Percentiles rank a stretch among this genome's conserved stretches.
Conservation (phyloP, 495 filamentous ascomycete genomes). For the Penicillium silybi region DNA sequence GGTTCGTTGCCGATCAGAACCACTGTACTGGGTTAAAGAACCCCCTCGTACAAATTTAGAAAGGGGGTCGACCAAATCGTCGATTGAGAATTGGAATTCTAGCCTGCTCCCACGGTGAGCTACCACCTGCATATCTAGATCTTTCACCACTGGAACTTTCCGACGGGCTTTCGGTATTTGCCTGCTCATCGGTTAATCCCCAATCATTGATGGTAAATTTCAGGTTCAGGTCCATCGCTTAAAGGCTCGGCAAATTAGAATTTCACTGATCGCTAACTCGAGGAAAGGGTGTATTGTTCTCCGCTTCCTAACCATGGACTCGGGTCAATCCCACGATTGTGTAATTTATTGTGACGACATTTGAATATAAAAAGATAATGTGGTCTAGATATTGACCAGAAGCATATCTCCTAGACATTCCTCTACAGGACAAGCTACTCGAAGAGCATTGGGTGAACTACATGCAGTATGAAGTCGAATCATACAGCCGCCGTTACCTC, state of each 20-base stretch:
- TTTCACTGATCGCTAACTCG: background rate
- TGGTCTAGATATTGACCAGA: background rate
- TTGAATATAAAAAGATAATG: background rate
- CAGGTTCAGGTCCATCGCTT: background rate
- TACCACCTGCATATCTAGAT: background rate
- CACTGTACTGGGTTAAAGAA: background rate
- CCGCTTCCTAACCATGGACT: background rate
- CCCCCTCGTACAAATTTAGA: background rate
- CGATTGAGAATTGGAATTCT: background rate
- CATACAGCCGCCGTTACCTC: background rate
- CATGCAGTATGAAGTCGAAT: background rate
- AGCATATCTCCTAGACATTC: background rate
- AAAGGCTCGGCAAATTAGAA: background rate
- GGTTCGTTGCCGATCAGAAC: background rate
- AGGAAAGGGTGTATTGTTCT: background rate
- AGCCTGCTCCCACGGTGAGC: background rate
- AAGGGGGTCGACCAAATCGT: background rate
- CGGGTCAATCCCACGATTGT: background rate
- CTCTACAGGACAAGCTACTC: background rate
- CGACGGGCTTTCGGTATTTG: background rate
- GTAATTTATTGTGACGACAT: background rate
- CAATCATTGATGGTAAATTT: background rate
- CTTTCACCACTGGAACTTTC: conserved; percentile 3
- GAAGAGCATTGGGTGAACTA: background rate
- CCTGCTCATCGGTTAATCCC: background rate